Base-by-base conservation (phyloP, 1,284 basidiomycete species). In the Peniophora sp. region DNA sequence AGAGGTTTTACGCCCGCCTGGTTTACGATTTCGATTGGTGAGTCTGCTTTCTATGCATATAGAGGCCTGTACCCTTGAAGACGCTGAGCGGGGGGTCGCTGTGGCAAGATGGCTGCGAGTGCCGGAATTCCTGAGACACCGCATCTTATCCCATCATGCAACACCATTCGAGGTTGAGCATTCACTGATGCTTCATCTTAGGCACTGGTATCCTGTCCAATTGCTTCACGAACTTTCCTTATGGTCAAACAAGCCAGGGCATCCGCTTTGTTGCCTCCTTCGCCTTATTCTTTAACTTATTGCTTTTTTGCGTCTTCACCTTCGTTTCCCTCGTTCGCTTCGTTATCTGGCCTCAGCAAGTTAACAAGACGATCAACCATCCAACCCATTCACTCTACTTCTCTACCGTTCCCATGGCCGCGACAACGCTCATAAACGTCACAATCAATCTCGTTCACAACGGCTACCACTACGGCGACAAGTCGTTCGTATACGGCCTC, bases 321-420 rank as follows among this genome's bases (percentile, higher is more conserved):
- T 53, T 58, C 14, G 62, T 77, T 25, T 74, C 73, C 19, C 55
- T 73, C 2, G 65, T 69, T 3, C 75, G 86, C 27, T 88, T 84
- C 63, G 59, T 68, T 25, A 57, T 75, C 44, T 85, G 77, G 63
- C 79, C 79, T 1, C 69, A 75, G 14, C 64, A 82, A 32, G 85
- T 85, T 74, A 53, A 41, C 9, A 63, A 73, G 3, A 78, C 84
- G 66, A 59, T 85, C 20, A 69, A 64, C 16, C 80, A 91, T 60
- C 79, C 83, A 3, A 68, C 73, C 0, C 79, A 83, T 49, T 81
- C 84, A 55, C 70, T 91, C 49, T 91, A 79, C 61, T 71, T 82
- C 25, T 82, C 83, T 11, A 79, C 78, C 22, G 78, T 85, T 50
- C 79, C 85, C 0, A 90, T 91, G 85, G 86, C 79, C 3, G 72